Conservation (phyloP, 345 rosid species). For the Eucalyptus polyanthemos region DNA sequence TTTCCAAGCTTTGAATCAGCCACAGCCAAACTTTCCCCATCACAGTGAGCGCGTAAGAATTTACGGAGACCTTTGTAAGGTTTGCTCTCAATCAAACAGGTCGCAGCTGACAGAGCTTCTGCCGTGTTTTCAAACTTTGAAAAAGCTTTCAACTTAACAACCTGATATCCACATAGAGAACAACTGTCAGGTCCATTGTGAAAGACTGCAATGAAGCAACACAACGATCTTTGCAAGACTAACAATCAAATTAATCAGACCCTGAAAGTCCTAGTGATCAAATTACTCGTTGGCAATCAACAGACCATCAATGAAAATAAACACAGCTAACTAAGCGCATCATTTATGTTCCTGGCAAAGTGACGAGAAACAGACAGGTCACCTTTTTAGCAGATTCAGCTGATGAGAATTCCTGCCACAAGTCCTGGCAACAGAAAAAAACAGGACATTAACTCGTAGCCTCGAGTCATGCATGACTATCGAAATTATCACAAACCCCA, state of each 20-base stretch:
- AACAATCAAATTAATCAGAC: background rate
- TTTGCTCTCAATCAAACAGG: slow-evolving; percentile 58
- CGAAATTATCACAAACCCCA: background rate
- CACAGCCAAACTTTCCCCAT: slow-evolving; percentile 58
- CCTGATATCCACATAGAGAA: slow-evolving; percentile 4
- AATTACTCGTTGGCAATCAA: background rate
- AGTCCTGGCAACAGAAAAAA: slow-evolving; percentile 25
- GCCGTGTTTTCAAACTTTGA: slow-evolving; percentile 84
- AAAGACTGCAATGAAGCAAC: background rate
- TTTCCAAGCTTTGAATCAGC: slow-evolving; percentile 96
- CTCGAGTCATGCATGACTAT: background rate
- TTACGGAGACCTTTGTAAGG: slow-evolving; percentile 75
- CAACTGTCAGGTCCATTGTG: background rate
- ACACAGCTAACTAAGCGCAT: background rate
- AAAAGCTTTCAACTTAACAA: slow-evolving; percentile 79
- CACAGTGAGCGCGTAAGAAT: slow-evolving; percentile 60
- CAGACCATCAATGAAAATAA: background rate
- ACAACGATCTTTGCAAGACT: background rate
- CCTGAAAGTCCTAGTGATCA: background rate
- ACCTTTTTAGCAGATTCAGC: slow-evolving; percentile 62
- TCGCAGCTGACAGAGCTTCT: slow-evolving; percentile 73
- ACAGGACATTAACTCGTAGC: background rate
- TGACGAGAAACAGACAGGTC: background rate
- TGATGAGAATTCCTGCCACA: slow-evolving; percentile 41
- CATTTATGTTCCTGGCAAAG: background rate